phyloP scores from a whole-genome alignment of 441 rosid genomes.

The Daphne laureola region DNA sequence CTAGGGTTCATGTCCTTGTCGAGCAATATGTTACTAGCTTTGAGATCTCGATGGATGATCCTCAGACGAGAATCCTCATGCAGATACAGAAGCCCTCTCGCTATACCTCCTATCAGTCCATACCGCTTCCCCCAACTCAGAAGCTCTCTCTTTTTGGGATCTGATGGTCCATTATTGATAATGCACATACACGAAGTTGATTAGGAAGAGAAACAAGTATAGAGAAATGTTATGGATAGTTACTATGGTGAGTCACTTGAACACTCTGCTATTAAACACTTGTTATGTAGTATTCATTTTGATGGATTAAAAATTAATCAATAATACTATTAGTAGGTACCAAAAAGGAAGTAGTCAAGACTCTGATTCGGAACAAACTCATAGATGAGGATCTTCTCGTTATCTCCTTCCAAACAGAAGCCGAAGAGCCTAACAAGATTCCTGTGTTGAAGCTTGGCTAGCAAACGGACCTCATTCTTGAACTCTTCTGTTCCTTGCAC shows the following conservation, averaged over 20 bases:
- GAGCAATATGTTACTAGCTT: conserved; percentile 25
- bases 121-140: conserved; percentile 26
- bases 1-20: conserved; percentile 26
- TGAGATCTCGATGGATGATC: conserved; percentile 25
- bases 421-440: conserved; percentile 28
- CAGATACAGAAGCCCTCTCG: conserved; percentile 28
- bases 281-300: no score
- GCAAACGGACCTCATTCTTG: conserved; percentile 20
- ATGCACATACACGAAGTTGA: no score
- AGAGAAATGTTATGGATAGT: no score
- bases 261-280: no score
- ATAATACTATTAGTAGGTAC: neutral
- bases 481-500: conserved; percentile 15
- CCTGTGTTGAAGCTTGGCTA: conserved; percentile 23
- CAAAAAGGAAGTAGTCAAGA: conserved; percentile 24
- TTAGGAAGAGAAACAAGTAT: no score
- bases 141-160: conserved; percentile 12
- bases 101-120: conserved; percentile 23
- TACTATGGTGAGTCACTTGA: no score
- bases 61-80: conserved; percentile 31
- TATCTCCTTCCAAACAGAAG: conserved; percentile 17
- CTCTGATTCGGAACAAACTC: conserved; percentile 30
- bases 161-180: no score
- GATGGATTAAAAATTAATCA: neutral
- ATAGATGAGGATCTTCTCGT: conserved; percentile 24